Evolutionary conservation across 1,139 yeast genomes (phyloP).

Genomic region (Nadsonia starkeyi-henricii): DNA sequence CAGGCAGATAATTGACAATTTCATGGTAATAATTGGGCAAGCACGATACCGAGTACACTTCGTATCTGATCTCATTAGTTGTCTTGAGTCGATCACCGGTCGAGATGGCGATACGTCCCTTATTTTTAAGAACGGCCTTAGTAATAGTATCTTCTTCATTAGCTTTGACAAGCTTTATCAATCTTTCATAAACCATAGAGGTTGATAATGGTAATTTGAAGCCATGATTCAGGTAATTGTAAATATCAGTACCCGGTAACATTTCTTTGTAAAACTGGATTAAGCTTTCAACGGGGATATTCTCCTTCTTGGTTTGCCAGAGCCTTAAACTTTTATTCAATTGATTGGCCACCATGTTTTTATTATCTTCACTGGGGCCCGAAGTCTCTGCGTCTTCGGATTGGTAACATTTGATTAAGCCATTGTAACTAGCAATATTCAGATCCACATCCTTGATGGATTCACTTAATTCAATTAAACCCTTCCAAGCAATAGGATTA

Average conservation of each 20-base stretch:
- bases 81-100: slow-evolving; percentile 22
- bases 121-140: slow-evolving; percentile 14
- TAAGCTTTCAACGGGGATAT: neutral
- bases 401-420: slow-evolving; percentile 15
- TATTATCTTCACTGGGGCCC: slow-evolving; percentile 15
- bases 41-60: slow-evolving; percentile 34
- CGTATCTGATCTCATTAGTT: slow-evolving; percentile 36
- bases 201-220: neutral
- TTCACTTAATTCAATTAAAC: slow-evolving; percentile 43
- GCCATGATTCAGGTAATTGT: slow-evolving; percentile 4
- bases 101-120: slow-evolving; percentile 27
- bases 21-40: slow-evolving; percentile 41
- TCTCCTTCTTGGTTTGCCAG: slow-evolving; percentile 20
- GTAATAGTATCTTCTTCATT: neutral
- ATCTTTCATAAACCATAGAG: neutral
- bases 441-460: slow-evolving; percentile 27
- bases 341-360: slow-evolving; percentile 10
- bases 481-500: slow-evolving; percentile 69
- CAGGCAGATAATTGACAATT: slow-evolving; percentile 35
- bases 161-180: neutral
- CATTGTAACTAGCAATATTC: slow-evolving; percentile 26
- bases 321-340: slow-evolving; percentile 4
- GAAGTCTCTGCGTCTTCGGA: slow-evolving; percentile 15
- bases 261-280: neutral
- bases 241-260: slow-evolving; percentile 14